Evolutionary conservation across 139 green algal species (phyloP).

Genomic region (Chlamydomonas sphaeroides): DNA sequence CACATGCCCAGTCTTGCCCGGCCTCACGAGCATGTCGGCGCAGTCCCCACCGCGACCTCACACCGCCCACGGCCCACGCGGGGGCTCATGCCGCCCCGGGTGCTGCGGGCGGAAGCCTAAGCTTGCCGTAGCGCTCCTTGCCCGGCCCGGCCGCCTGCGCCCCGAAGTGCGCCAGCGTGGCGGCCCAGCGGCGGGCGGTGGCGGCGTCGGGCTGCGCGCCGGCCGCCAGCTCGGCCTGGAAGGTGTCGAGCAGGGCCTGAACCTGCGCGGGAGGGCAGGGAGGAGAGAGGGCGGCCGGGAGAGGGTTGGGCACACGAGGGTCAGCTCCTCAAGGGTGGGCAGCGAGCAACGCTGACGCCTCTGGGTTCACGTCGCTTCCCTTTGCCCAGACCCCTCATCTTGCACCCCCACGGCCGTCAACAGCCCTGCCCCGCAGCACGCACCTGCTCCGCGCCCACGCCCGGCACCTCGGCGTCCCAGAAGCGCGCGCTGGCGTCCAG

Average conservation of each 20-base stretch:
- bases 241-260: slow-evolving; percentile 11
- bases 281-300: too few species aligned
- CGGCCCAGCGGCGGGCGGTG: slow-evolving; percentile 25
- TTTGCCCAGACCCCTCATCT: too few species aligned
- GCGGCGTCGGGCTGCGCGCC: slow-evolving; percentile 17
- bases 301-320: too few species aligned
- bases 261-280: background rate
- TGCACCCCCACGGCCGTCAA: too few species aligned
- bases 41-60: too few species aligned
- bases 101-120: slow-evolving; percentile 6
- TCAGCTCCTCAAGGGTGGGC: too few species aligned
- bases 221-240: slow-evolving; percentile 29
- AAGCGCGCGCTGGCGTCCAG: slow-evolving; percentile 48
- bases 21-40: too few species aligned
- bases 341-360: too few species aligned
- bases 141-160: background rate
- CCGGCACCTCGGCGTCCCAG: slow-evolving; percentile 17
- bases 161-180: background rate
- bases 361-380: too few species aligned
- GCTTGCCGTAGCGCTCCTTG: slow-evolving; percentile 19
- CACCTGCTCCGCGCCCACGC: slow-evolving; percentile 1
- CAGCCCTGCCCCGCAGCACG: background rate
- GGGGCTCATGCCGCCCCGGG: background rate
- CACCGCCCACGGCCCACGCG: too few species aligned
- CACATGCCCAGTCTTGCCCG: too few species aligned